Evolutionary conservation across 78 protist species (phyloP), one percentile per base, ranked within the genome.

Genomic region (Planoprotostelium fungivorum): DNA sequence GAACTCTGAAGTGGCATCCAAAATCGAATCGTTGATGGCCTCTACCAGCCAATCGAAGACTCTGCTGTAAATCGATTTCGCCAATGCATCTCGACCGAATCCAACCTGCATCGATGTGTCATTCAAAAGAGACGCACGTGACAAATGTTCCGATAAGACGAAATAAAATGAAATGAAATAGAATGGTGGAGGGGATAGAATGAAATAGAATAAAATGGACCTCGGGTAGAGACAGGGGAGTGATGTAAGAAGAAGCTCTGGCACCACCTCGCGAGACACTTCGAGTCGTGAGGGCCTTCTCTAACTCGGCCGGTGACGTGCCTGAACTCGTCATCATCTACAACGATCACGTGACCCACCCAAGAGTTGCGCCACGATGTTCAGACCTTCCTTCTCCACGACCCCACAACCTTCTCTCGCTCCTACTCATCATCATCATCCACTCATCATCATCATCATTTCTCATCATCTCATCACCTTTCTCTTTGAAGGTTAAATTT

Each of bases 1-100:
- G 38, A 39, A 87, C 1, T 92, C 94, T 83, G 51, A 63, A 35
- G 90, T 90, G 37, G 86, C 83, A 36, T 90, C 90, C 29, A 89
- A 87, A 28, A 93, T 93, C 28, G 92, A 93, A 29, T 39, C 37
- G 89, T 97, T 97, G 88, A 97, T 94, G 37, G 36, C 35, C 86
- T 85, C 84, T 37, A 98, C 98, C 28, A 98, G 85, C 94, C 88
- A 91, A 86, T 94, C 93, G 85, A 98, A 98, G 28, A 97, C 51
- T 34, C 93, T 92, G 1, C 91, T 93, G 93, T 97, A 98, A 38
- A 97, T n/a, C 28, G 96, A 93, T 90, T 97, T 98, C 25, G 94
- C 96, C 38, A 90, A 38, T 16, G 96, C 96, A 91, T 92, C 95
- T 73, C 97, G 87, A 29, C 94, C 88, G 34, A 90, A 89, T 16